Base-by-base conservation (phyloP, 2,329 filamentous ascomycete genomes). In the Thielaviopsis musarum region DNA sequence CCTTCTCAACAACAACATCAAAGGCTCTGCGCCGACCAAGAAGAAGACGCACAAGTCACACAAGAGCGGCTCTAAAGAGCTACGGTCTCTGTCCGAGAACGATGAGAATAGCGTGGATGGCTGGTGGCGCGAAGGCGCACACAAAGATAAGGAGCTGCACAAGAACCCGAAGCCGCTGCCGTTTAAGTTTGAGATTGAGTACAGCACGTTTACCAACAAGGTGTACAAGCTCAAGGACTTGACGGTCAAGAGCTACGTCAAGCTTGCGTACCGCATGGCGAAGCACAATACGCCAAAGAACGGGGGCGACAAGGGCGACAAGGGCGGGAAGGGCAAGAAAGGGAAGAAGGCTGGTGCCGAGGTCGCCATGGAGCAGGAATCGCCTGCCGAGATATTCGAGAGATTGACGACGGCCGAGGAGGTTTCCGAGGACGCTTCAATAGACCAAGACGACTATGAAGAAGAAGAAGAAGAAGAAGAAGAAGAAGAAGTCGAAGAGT, bases 121-220 rank as follows among this genome's bases (percentile, higher is more conserved):
- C 7, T 76, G 75, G 62, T 86, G 85, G 82, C 79, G 81, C 41
- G 74, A 82, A 61, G 84, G 83, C 58, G 84, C 82, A 65, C 79
- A 84, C 67, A 72, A 75, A 57, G 77, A 77, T 63, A 82, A 84
- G 69, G 74, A 80, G 63, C 73, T 75, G 61, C 69, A 73, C 54
- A 71, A 73, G 24, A 74, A 77, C 63, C 80, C 83, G 1, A 72
- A 80, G 64, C 81, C 84, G 3, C 79, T 75, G 52, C 72, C 80
- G 38, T 89, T 96, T 69, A 68, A 75, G 17, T 97, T 82, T 67
- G 79, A 95, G 67, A 75, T 95, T 55, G 89, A 95, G 69, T 98
- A 98, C 69, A 83, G 84, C 69, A 97, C 91, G 0, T 84, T 81
- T 59, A 79, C 83, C 22, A 90, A 97, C 68, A 72, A 81, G 61